Percentiles rank a stretch among this genome's conserved stretches.
Conservation (phyloP, 2,329 filamentous ascomycete genomes). For the Botryosphaeria dothidea region DNA sequence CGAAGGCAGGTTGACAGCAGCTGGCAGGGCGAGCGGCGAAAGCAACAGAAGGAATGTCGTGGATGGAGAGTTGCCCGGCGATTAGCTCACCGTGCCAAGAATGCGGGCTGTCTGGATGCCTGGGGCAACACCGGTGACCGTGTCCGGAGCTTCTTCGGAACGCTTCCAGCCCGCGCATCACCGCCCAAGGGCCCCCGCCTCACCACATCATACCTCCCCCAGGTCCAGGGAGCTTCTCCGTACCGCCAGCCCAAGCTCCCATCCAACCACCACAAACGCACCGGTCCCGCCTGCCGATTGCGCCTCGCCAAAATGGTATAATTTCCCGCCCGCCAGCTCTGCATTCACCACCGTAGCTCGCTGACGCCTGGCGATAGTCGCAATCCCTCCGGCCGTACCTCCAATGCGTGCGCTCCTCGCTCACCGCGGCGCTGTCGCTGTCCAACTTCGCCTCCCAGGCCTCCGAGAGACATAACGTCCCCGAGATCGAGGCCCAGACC, state of each 20-base stretch:
- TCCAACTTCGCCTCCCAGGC: slow-evolving; percentile 98
- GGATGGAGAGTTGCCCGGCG: slow-evolving; percentile 7
- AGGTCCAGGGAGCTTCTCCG: slow-evolving; percentile 14
- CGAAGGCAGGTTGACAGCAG: neutral
- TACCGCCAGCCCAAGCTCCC: slow-evolving; percentile 10
- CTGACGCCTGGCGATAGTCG: slow-evolving; percentile 58
- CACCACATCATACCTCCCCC: slow-evolving; percentile 15
- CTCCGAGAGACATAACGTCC: slow-evolving; percentile 95
- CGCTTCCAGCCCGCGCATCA: slow-evolving; percentile 15
- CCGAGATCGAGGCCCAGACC: slow-evolving; percentile 89
- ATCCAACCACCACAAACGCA: neutral
- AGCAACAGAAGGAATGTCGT: slow-evolving; percentile 11
- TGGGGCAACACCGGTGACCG: neutral
- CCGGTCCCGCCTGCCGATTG: neutral
- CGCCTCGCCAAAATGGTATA: slow-evolving; percentile 13
- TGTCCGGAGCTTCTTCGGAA: slow-evolving; percentile 1
- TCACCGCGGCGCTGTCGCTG: slow-evolving; percentile 89
- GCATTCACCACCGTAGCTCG: neutral
- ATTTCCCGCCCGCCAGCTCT: neutral
- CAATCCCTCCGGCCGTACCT: slow-evolving; percentile 97
- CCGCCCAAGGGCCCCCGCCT: slow-evolving; percentile 18
- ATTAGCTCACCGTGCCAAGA: slow-evolving; percentile 17
- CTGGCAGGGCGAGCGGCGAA: slow-evolving; percentile 3
- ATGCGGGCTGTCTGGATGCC: neutral
- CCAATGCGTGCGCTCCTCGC: slow-evolving; percentile 89